Base-by-base conservation (phyloP, 1,284 basidiomycete species). In the Sphagnurus paluster region DNA sequence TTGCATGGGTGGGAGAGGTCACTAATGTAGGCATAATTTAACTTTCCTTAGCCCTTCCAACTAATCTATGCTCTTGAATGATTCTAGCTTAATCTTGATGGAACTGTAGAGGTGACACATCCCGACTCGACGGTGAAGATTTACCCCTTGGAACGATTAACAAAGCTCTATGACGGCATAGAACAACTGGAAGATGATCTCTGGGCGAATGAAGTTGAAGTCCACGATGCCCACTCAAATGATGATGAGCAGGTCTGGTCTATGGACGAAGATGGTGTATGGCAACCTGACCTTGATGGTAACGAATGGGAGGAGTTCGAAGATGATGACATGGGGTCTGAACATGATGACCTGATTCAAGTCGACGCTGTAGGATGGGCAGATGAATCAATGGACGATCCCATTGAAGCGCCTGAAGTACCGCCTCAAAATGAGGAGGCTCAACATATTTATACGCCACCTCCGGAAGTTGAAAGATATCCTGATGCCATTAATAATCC, bases 1-100 rank as follows among this genome's bases (percentile, higher is more conserved):
- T 87, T 17, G 65, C 72, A 39, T 91, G 88, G 88, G 77, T 90
- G 44, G 88, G 89, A 9, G 87, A 91, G 67, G 87, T 91, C n/a
- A 76, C 76, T 5, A 74, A 78, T 57, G 88, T 89, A 67, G 49
- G 82, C n/a, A n/a, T 69, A 11, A 36, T 34, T 55, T 43, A 45
- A 47, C 51, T 44, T 34, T 20, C 14, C 20, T 37, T 38, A 25
- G 19, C 34, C 28, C 20, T 14, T 10, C 50, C 30, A n/a, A 3
- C 29, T 32, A 14, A 36, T 38, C 46, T n/a, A 36, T 34, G 36
- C 23, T 19, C 34, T 51, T 24, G 20, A 13, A 45, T n/a, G 26
- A n/a, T 49, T 34, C 35, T 53, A 90, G 88, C 71, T 91, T n/a
- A 71, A 76, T 45, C 67, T 85, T 21, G 80, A 90, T 50, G 88